Evolutionary conservation across 371 early-diverging fungal genomes (phyloP).

Genomic region (Gilbertella persicaria): DNA sequence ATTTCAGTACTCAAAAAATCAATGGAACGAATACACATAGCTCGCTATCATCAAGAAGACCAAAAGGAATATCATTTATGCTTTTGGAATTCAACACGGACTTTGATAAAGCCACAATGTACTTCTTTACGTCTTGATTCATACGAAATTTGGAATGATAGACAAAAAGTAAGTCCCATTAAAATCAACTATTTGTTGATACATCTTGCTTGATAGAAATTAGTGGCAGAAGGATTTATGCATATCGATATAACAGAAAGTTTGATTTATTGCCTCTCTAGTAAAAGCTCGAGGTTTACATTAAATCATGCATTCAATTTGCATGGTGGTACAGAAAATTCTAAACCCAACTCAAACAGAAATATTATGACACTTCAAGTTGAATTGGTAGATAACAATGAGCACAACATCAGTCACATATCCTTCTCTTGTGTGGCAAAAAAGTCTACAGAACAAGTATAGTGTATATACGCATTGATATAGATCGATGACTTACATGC

Average conservation of each 20-base stretch:
- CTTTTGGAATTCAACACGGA: slow-evolving; percentile 27
- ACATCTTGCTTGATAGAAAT: too few relatives aligned
- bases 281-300: too few relatives aligned
- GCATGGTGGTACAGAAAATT: too few relatives aligned
- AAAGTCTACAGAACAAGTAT: slow-evolving; percentile 19
- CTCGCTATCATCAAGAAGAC: background rate
- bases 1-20: slow-evolving; percentile 13
- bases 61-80: slow-evolving; percentile 22
- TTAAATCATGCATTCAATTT: too few relatives aligned
- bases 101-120: slow-evolving; percentile 23
- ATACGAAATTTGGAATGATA: slow-evolving; percentile 14
- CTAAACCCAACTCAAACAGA: too few relatives aligned
- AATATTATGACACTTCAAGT: slow-evolving; percentile 1
- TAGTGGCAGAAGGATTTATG: slow-evolving; percentile 24
- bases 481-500: background rate
- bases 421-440: slow-evolving; percentile 22
- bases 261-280: background rate
- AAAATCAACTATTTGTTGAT: background rate
- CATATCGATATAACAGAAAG: slow-evolving; percentile 21
- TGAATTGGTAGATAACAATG: slow-evolving; percentile 18
- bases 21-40: slow-evolving; percentile 11
- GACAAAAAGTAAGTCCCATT: slow-evolving; percentile 6
- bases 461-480: background rate
- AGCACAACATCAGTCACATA: slow-evolving; percentile 25
- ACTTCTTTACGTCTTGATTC: slow-evolving; percentile 9